Evolutionary conservation across 441 rosid genomes (phyloP).

Genomic region (Melastoma candidum): DNA sequence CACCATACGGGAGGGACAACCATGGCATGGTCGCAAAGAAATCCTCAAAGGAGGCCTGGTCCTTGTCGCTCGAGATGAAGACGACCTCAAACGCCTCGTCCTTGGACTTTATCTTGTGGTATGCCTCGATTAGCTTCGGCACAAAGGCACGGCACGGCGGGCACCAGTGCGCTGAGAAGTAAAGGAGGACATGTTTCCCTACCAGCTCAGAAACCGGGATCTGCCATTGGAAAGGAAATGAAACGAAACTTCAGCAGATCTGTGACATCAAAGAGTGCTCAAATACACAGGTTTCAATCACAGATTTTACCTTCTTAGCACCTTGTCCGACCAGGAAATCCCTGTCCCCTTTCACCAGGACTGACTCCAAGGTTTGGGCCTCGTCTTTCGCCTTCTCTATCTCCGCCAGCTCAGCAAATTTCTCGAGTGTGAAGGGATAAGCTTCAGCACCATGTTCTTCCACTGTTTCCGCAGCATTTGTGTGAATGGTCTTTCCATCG

Average conservation of each 20-base stretch:
- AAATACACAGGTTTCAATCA: neutral
- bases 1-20: slow-evolving; percentile 74
- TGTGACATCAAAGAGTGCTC: neutral
- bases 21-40: slow-evolving; percentile 64
- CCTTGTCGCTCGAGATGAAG: too few relatives aligned
- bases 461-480: neutral
- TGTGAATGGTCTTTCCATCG: slow-evolving; percentile 11
- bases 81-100: too few relatives aligned
- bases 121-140: neutral
- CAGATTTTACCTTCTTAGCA: neutral
- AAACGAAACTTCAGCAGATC: neutral
- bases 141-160: slow-evolving; percentile 4
- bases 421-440: slow-evolving; percentile 11
- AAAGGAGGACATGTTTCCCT: neutral
- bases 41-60: slow-evolving; percentile 16
- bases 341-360: slow-evolving; percentile 3
- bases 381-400: slow-evolving; percentile 6
- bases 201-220: neutral
- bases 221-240: neutral
- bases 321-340: slow-evolving; percentile 1
- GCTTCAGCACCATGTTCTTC: slow-evolving; percentile 7
- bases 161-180: slow-evolving; percentile 8
- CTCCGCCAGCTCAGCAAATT: slow-evolving; percentile 2
- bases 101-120: too few relatives aligned
- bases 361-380: neutral